These are phyloP conservation scores for Mrakia frigida DNA, from an alignment of 768 basidiomycete genomes.

Conservation along the genomic window DNA sequence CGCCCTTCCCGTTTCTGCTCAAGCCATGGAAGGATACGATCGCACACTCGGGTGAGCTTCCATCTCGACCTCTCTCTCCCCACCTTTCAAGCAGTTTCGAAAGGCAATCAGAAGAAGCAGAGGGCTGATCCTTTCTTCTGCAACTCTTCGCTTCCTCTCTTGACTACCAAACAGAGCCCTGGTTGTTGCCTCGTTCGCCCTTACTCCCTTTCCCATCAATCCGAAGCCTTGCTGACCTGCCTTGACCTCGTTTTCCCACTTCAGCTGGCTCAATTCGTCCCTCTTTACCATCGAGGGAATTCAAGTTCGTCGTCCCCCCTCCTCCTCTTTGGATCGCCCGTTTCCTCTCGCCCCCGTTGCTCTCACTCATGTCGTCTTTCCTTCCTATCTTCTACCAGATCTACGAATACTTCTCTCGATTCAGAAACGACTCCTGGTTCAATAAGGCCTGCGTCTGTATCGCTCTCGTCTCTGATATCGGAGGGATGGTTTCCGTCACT, in stretches of 20 bases:
- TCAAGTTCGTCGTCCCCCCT: not conserved
- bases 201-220: not conserved
- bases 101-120: not conserved
- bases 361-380: not conserved
- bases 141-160: not conserved
- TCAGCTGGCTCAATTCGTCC: not conserved
- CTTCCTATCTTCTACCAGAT: not conserved
- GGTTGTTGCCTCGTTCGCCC: not conserved
- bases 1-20: not conserved
- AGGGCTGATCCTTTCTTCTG: not conserved
- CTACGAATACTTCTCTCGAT: constrained; percentile 5
- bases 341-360: not conserved
- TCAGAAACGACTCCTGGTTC: constrained; percentile 2
- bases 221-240: not conserved
- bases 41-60: not conserved
- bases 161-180: not conserved
- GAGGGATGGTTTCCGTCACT: not conserved
- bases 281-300: not conserved
- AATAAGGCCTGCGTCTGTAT: not conserved
- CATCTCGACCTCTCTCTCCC: not conserved
- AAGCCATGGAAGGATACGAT: not conserved
- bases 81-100: not conserved
- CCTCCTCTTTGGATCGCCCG: not conserved
- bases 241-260: not conserved
- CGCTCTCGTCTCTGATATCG: not conserved